These are phyloP conservation scores for Colletotrichum sp. DNA, from an alignment of 2,329 filamentous ascomycete genomes.

Conservation along the genomic window DNA sequence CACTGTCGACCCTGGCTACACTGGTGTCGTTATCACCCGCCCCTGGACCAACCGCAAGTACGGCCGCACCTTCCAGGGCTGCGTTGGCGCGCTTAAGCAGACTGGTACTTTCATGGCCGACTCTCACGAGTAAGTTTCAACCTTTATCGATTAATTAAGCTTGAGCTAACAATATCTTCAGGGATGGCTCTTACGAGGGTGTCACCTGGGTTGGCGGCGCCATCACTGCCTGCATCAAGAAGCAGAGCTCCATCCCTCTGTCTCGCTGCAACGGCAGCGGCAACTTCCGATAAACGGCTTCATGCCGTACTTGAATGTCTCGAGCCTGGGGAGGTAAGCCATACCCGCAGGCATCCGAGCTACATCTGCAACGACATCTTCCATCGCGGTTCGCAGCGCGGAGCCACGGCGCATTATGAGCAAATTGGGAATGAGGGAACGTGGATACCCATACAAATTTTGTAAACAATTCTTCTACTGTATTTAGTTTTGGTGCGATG, in stretches of 20 bases:
- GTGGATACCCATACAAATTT: not conserved
- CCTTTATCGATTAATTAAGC: not conserved
- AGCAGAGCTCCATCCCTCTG: not conserved
- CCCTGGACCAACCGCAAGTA: constrained; percentile 18
- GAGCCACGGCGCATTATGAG: not conserved
- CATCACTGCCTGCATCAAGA: constrained; percentile 8
- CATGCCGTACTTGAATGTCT: not conserved
- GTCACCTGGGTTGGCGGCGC: constrained; percentile 6
- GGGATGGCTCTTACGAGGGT: constrained; percentile 9
- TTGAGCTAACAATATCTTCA: not conserved
- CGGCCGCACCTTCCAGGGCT: constrained; percentile 17
- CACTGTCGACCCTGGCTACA: constrained; percentile 3
- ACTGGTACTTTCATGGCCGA: constrained; percentile 16
- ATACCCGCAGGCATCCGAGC: not conserved
- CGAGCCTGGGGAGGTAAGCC: not conserved
- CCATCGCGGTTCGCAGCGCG: not conserved
- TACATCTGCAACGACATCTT: not conserved
- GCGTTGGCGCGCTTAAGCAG: not conserved
- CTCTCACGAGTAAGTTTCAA: not conserved
- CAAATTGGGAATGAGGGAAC: not conserved
- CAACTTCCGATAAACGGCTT: not conserved
- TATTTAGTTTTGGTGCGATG: not conserved
- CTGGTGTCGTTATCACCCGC: constrained; percentile 5
- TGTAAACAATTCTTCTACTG: not conserved
- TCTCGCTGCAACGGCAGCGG: not conserved